These are phyloP conservation scores for Coniella lustricola DNA, from an alignment of 2,329 filamentous ascomycete species.

Conservation along the genomic window DNA sequence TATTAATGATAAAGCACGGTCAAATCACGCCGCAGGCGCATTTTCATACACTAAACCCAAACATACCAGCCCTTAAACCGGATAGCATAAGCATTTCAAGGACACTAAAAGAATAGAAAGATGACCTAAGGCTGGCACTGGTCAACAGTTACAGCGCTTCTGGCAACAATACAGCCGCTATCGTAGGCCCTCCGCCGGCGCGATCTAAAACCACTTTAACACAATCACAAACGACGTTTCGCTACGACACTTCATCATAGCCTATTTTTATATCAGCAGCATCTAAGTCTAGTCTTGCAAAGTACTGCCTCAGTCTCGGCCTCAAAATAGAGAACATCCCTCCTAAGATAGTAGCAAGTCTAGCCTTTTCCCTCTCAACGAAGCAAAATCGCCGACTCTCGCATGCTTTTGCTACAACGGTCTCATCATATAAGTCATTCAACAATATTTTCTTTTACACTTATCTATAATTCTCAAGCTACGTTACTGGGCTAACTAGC, in stretches of 20 bases:
- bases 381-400: too few species aligned
- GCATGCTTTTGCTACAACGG: too few species aligned
- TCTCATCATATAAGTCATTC: too few species aligned
- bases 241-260: background rate
- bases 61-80: slow-evolving; percentile 15
- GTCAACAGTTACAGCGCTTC: slow-evolving; percentile 33
- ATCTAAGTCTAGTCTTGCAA: background rate
- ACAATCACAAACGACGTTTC: background rate
- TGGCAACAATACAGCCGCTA: slow-evolving; percentile 23
- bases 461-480: too few species aligned
- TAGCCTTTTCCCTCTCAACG: too few species aligned
- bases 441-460: too few species aligned
- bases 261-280: background rate
- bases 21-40: slow-evolving; percentile 25
- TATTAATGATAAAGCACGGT: slow-evolving; percentile 26
- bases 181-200: slow-evolving; percentile 15
- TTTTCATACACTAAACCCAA: slow-evolving; percentile 20
- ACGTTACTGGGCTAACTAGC: too few species aligned
- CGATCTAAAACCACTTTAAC: background rate
- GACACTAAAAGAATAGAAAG: slow-evolving; percentile 18
- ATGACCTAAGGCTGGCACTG: slow-evolving; percentile 14
- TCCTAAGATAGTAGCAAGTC: background rate
- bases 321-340: too few species aligned
- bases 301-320: too few species aligned
- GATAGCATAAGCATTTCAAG: slow-evolving; percentile 21